Conservation (phyloP, 306 rosid species). For the Rosa multiflora region DNA sequence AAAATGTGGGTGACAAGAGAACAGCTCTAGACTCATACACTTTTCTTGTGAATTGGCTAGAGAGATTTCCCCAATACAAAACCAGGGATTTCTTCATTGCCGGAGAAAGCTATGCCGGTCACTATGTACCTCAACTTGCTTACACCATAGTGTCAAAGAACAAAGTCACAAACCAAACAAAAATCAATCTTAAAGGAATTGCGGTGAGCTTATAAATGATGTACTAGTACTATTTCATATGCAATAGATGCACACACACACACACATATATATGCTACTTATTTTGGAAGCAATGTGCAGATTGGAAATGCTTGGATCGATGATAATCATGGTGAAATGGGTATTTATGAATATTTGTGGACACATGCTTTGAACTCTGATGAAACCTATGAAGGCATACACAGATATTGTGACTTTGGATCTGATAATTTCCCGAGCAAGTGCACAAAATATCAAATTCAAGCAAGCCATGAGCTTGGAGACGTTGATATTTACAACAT, state of each 20-base stretch:
- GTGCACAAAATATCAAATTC: conserved; percentile 1
- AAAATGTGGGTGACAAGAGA: conserved; percentile 44
- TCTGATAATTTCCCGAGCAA: not conserved
- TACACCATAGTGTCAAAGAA: conserved; percentile 38
- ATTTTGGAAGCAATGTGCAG: conserved; percentile 17
- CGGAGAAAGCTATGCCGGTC: conserved; percentile 79
- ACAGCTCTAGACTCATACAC: conserved; percentile 54
- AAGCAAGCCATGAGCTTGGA: conserved; percentile 28
- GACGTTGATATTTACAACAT: conserved; percentile 37
- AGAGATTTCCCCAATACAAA: conserved; percentile 61
- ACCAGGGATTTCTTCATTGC: conserved; percentile 48
- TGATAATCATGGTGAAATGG: conserved; percentile 36
- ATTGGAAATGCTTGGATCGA: conserved; percentile 60
- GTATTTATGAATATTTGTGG: conserved; percentile 54
- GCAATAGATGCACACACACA: not conserved
- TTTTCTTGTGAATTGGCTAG: conserved; percentile 58
- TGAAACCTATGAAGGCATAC: conserved; percentile 42
- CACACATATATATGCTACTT: not conserved
- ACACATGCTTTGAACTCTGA: conserved; percentile 51
- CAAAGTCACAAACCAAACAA: conserved; percentile 28
- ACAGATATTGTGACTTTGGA: conserved; percentile 26
- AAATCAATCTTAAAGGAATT: conserved; percentile 55
- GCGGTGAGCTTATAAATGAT: conserved; percentile 43
- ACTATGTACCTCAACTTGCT: conserved; percentile 64
- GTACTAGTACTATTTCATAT: not conserved